Base-by-base conservation (phyloP, 345 rosid genomes). In the Lepidium sativum region DNA sequence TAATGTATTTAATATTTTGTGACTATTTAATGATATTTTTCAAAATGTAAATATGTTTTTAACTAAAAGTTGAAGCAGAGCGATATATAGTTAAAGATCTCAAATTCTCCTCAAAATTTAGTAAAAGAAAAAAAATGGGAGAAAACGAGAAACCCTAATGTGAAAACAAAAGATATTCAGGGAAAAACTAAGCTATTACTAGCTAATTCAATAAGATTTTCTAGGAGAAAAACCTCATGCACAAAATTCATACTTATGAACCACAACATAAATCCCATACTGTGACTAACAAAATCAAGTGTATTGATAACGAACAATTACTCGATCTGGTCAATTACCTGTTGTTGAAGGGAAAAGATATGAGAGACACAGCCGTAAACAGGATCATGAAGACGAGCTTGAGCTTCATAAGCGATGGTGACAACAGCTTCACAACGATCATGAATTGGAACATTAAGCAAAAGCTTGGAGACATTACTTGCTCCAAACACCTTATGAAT, bases 401-500 rank as follows among this genome's bases (percentile, higher is more conserved):
- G 86, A 64, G 86, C 88, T 66, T 84, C 88, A 21, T 81, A 84
- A 21, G 84, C 80, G 14, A 84, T 81, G 9, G 86, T 79, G 43
- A 81, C 84, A 8, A 84, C 84, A 6, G 88, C 88, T 64, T 84
- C 86, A 59, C 78, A 78, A 25, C 88, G 88, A 37, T 84, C 79
- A 39, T 77, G 80, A 9, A 73, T 58, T 1, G 89, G 89, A 25
- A 84, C 77, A 60, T 75, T 82, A 53, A 80, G 69, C 62, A 84
- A 50, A 37, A 84, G 70, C 76, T 84, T 84, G 25, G 89, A 81
- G 2, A 80, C 86, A 48, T 84, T 84, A 40, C 88, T 84, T n/a
- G 88, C 88, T 27, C 88, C 88, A 58, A 84, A 84, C n/a, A 84
- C 86, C 69, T 82, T 84, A 52, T 84, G 89, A 27, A 84, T 76